Evolutionary conservation across 345 rosid genomes (phyloP).

Genomic region (Moringa oleifera): DNA sequence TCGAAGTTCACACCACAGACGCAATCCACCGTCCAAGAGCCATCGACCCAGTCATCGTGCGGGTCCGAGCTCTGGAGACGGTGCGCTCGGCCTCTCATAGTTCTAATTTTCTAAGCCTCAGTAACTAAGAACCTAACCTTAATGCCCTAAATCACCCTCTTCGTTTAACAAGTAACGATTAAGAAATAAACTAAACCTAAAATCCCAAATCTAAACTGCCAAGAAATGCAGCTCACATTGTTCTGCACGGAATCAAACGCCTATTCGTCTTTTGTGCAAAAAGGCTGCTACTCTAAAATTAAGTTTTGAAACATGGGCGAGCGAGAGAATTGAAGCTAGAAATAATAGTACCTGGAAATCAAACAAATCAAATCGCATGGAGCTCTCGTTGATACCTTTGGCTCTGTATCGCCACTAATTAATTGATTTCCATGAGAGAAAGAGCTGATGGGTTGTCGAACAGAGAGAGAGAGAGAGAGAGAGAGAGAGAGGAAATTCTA

Average conservation of each 20-base stretch:
- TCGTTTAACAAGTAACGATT: too few species aligned
- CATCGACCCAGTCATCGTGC: constrained; percentile 93
- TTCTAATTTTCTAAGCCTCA: background rate
- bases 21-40: constrained; percentile 96
- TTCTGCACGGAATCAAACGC: constrained; percentile 9
- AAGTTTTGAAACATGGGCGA: background rate
- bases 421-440: constrained; percentile 11
- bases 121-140: constrained; percentile 13
- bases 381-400: background rate
- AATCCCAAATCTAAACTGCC: background rate
- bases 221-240: constrained; percentile 5
- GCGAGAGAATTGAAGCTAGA: background rate
- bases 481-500: background rate
- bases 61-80: constrained; percentile 52
- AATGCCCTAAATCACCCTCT: constrained; percentile 2
- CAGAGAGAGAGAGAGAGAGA: background rate
- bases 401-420: constrained; percentile 8
- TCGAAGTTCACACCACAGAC: constrained; percentile 87
- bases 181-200: too few species aligned
- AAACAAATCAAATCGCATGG: constrained; percentile 2
- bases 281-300: too few species aligned
- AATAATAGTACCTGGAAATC: constrained; percentile 11
- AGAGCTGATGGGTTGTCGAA: background rate
- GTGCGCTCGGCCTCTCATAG: constrained; percentile 61
- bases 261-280: too few species aligned